Conservation (phyloP, 495 filamentous ascomycete species). For the Tetracladium marchalianum region DNA sequence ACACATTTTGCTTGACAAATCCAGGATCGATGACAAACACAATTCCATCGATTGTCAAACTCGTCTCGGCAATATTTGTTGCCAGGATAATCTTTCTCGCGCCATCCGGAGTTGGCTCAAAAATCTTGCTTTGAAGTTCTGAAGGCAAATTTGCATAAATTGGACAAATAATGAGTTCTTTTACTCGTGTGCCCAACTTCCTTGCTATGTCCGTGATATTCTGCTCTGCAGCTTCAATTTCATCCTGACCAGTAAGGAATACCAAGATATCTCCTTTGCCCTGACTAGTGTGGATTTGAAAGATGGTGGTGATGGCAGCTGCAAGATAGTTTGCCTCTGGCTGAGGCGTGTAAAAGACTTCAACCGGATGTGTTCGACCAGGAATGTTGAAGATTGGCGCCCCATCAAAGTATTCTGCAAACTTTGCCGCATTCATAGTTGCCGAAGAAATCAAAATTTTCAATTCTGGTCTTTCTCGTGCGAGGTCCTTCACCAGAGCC, state of each 20-base stretch:
- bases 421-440: conserved; percentile 92
- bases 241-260: conserved; percentile 83
- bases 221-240: conserved; percentile 77
- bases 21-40: conserved; percentile 89
- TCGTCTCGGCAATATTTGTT: conserved; percentile 87
- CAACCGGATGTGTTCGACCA: conserved; percentile 80
- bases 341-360: conserved; percentile 84
- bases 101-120: conserved; percentile 74
- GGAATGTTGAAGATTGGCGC: conserved; percentile 95
- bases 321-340: conserved; percentile 93
- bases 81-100: conserved; percentile 80
- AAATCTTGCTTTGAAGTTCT: conserved; percentile 79
- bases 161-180: conserved; percentile 76
- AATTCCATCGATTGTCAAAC: conserved; percentile 81
- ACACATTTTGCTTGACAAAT: conserved; percentile 93
- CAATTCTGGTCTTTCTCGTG: conserved; percentile 73
- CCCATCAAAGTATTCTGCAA: conserved; percentile 86
- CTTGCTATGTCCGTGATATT: conserved; percentile 70
- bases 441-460: conserved; percentile 92
- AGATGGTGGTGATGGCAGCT: conserved; percentile 85
- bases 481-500: conserved; percentile 86
- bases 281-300: conserved; percentile 91
- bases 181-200: conserved; percentile 74
- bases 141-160: conserved; percentile 86
- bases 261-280: conserved; percentile 83